These are phyloP conservation scores for Pichia sp. DNA, from an alignment of 1,139 yeast genomes.

Conservation along the genomic window DNA sequence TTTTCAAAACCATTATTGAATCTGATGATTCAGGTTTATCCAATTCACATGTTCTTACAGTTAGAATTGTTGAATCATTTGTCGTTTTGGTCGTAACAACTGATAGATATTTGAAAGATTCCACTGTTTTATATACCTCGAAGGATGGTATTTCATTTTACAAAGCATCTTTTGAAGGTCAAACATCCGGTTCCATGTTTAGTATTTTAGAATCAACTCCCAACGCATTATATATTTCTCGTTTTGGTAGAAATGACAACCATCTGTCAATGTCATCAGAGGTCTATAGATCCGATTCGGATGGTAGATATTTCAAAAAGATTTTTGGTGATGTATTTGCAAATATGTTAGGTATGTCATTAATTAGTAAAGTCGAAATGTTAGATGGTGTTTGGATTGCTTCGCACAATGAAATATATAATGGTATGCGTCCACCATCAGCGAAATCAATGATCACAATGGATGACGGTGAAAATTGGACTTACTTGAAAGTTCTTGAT, in stretches of 20 bases:
- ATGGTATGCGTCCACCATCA: slow-evolving; percentile 16
- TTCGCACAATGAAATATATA: slow-evolving; percentile 14
- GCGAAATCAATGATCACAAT: slow-evolving; percentile 38
- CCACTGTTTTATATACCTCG: slow-evolving; percentile 50
- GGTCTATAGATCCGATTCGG: slow-evolving; percentile 55
- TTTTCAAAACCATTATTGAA: slow-evolving; percentile 38
- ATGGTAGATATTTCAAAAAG: slow-evolving; percentile 51
- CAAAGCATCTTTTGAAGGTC: slow-evolving; percentile 44
- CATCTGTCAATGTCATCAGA: slow-evolving; percentile 30
- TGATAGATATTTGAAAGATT: slow-evolving; percentile 39
- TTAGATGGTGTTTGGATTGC: slow-evolving; percentile 70
- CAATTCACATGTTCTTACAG: slow-evolving; percentile 36
- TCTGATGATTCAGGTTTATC: slow-evolving; percentile 24
- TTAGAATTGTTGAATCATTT: slow-evolving; percentile 47
- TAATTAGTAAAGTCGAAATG: slow-evolving; percentile 48
- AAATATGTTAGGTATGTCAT: slow-evolving; percentile 34
- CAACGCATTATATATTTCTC: slow-evolving; percentile 49
- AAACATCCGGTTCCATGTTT: slow-evolving; percentile 38
- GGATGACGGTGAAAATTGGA: slow-evolving; percentile 60
- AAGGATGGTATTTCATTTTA: slow-evolving; percentile 49
- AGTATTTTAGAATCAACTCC: slow-evolving; percentile 51
- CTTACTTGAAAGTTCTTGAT: slow-evolving; percentile 37
- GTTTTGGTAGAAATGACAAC: slow-evolving; percentile 32
- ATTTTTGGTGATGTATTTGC: slow-evolving; percentile 40
- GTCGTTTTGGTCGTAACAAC: slow-evolving; percentile 45